Base-by-base conservation (phyloP, 768 basidiomycete species). In the Pisolithus orientalis region DNA sequence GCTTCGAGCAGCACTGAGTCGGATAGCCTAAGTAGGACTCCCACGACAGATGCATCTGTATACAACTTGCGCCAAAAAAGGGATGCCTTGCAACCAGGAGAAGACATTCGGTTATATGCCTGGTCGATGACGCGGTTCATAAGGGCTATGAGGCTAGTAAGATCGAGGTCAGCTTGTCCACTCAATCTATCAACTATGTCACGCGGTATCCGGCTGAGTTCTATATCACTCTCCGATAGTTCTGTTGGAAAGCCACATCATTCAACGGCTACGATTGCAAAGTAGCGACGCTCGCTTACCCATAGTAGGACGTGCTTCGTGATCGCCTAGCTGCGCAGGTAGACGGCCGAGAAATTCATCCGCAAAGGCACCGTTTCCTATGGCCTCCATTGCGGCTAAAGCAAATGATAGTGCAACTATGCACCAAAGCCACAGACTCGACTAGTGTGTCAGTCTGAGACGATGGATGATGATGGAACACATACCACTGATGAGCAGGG, bases 31-130 rank as follows among this genome's bases (percentile, higher is more conserved):
- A 74, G 68, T 31, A 70, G 62, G 59, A 86, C 73, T 54, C 74
- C 75, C 39, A 91, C 65, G 39, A 95, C 71, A 49, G 77, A 80
- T 9, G 83, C 76, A 58, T 95, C 90, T 39, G 89, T 87, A 66
- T 91, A 92, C 13, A 92, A 59, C 47, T 79, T 74, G 44, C 88
- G 75, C 83, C 87, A 90, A 39, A 71, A 70, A 17, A 61, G 43
- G 50, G 70, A 55, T 63, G 69, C 47, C 31, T 58, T 64, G 56
- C 58, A 71, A 16, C 60, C 68, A 56, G 62, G 60, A 8, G 67
- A 57, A 3, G 79, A 71, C 72, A 92, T 78, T 29, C 72, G 62
- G 40, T 73, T 65, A 61, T 86, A 70, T 0, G 85, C 76, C 2
- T 66, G 58, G 32, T 65, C 50, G 27, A 80, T 71, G n/a, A 90